Evolutionary conservation across 176 grass and related monocot species (phyloP), one percentile per base, ranked within the genome.

Genomic region (Carex parvula): DNA sequence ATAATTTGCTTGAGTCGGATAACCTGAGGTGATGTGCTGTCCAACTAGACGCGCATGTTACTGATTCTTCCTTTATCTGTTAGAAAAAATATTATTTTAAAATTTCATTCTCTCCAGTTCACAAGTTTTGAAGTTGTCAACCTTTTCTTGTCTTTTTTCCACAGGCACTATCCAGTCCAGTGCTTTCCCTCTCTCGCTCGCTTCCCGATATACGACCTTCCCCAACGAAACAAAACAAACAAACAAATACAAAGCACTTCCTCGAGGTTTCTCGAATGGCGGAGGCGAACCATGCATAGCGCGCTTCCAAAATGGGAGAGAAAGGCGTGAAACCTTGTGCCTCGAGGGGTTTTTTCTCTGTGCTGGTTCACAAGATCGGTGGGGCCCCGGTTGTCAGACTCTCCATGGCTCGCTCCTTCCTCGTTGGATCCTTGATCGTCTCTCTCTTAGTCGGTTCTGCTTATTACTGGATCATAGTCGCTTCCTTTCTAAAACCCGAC

Each of bases 401-500:
- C 80, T 44, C 61, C 62, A 83, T 83, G 80, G 60, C 61, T 15
- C 21, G 29, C 13, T 77, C 89, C 83, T 92, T 98, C 89, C 75
- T 89, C 20, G 37, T 89, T 0, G 89, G 63, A 4, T 85, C 88
- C 17, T 54, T 32, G 0, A 39, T 83, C 18, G 86, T 86, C 32
- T 78, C 81, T 79, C 81, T 89, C 33, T 16, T 90, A 54, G 93
- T 95, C 20, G 96, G 89, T 2, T 83, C 82, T 3, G 85, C 78
- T 2, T 99, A 93, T 86, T 99, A 92, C 91, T 90, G 93, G 96
- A 48, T 99, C 18, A 83, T 99, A 7, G 83, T 93, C 29, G 67
- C 96, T 20, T 93, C 96, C 29, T 99, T 92, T 79, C 93, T 88
- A 60, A 91, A 87, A 76, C 88, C 89, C 17, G 86, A 95, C 21